phyloP scores from a whole-genome alignment of 768 basidiomycete species.

The Lanmaoa pseudosensibilis region DNA sequence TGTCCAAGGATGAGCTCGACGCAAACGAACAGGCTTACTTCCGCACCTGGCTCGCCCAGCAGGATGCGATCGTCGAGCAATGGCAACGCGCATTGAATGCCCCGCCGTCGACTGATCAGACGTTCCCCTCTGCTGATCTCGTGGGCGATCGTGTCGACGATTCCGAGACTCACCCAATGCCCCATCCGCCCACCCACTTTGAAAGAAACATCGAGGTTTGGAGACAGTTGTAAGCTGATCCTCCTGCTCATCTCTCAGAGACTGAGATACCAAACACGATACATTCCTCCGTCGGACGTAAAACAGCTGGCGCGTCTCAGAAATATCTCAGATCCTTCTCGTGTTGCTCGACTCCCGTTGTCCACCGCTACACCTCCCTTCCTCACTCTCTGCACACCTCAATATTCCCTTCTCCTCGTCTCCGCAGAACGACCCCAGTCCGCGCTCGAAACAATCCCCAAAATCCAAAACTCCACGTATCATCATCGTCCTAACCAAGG shows the following conservation, averaged over 20 bases:
- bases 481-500: slow-evolving; percentile 84
- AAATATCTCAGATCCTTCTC: slow-evolving; percentile 86
- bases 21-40: slow-evolving; percentile 86
- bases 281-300: neutral
- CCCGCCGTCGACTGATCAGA: slow-evolving; percentile 3
- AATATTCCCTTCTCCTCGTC: slow-evolving; percentile 9
- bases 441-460: slow-evolving; percentile 37
- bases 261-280: neutral
- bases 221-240: slow-evolving; percentile 75
- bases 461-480: slow-evolving; percentile 24
- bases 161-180: slow-evolving; percentile 39
- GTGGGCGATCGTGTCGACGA: slow-evolving; percentile 1
- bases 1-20: slow-evolving; percentile 88
- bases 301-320: slow-evolving; percentile 86
- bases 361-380: slow-evolving; percentile 82
- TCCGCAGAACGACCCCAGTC: neutral
- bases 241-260: neutral
- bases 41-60: slow-evolving; percentile 71
- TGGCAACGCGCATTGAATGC: slow-evolving; percentile 43
- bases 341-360: slow-evolving; percentile 89
- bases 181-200: slow-evolving; percentile 72
- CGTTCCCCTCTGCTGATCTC: slow-evolving; percentile 1
- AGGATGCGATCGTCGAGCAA: slow-evolving; percentile 52
- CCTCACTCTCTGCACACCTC: slow-evolving; percentile 71
- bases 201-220: slow-evolving; percentile 94